These are phyloP conservation scores for Penicillium aurantiogriseum DNA, from an alignment of 2,329 filamentous ascomycete species.

Conservation along the genomic window DNA sequence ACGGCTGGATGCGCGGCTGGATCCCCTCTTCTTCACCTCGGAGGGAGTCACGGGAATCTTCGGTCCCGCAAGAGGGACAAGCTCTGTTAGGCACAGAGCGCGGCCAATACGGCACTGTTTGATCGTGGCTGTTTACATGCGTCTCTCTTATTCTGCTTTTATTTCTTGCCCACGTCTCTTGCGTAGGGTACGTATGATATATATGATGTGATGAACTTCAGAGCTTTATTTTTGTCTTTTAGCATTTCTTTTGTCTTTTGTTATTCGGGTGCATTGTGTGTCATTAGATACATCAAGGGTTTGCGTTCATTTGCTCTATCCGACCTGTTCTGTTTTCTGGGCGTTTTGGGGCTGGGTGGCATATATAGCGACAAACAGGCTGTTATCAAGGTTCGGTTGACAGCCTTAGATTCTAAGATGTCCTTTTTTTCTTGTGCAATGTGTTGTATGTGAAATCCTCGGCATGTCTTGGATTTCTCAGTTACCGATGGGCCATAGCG, in stretches of 20 bases:
- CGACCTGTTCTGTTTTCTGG: neutral
- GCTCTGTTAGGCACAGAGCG: constrained; percentile 30
- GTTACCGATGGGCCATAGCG: neutral
- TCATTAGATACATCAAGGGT: neutral
- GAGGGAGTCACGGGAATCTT: constrained; percentile 18
- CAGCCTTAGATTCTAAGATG: too few species aligned
- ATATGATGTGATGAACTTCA: constrained; percentile 11
- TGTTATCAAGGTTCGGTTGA: neutral
- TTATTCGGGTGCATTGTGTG: neutral
- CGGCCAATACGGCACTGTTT: constrained; percentile 38
- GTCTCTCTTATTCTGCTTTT: neutral
- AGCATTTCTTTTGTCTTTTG: neutral
- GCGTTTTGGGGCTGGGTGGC: neutral
- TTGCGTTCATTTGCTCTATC: neutral
- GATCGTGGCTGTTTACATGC: constrained; percentile 7
- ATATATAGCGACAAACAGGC: neutral
- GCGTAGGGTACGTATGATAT: constrained; percentile 1
- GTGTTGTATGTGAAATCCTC: neutral
- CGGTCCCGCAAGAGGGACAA: constrained; percentile 28
- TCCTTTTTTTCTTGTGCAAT: neutral
- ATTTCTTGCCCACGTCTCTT: neutral
- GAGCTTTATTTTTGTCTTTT: neutral
- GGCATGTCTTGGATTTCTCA: neutral
- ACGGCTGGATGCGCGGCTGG: constrained; percentile 67
- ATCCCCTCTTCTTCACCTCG: constrained; percentile 52